Base-by-base conservation (phyloP, 176 grass and related monocot genomes). In the Triticum urartu region DNA sequence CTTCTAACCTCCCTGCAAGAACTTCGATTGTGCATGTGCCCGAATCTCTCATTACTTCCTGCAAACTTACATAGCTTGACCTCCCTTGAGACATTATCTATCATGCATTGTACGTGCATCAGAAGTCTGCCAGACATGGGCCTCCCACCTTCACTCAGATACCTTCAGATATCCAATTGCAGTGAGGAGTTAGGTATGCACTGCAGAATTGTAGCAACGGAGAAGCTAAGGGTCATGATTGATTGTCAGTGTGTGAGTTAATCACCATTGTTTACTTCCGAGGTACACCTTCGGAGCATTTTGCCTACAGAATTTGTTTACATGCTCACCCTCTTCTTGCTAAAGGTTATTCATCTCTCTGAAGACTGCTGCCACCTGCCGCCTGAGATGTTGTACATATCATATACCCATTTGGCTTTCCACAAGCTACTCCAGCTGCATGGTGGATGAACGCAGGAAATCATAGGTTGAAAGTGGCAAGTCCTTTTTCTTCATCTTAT, bases 101-200 rank as follows among this genome's bases (percentile, higher is more conserved):
- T 88, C 48, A 0, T 0, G 0, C 0, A 0, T 0, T 88, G 75
- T 33, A 4, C 3, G 21, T 1, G 39, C 13, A 66, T 82, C 52
- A 1, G 9, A 34, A 64, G 4, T 5, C 67, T 88, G 11, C 61
- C 86, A 28, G 66, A 58, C 63, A 82, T 22, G 30, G 77, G 67
- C 6, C 11, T 85, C 17, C 83, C 83, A 62, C 0, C 82, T 26
- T 85, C 70, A 3, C 82, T 85, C n/a, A 30, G 7, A 20, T 0
- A 3, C 0, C 47, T 85, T 25, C 0, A 0, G 4, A 15, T 80
- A 28, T 0, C 0, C 56, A 0, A 0, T 2, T 64, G 60, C 60
- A 64, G 78, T 9, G 78, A 80, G 35, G 59, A 43, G n/a, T n/a
- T 80, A 80, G 2, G 2, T 30, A 28, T 6, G 60, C 59, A 64